A percentile compares a stretch with the other conserved stretches of the same genome.
Conservation (phyloP, 768 basidiomycete species). For the Fomitopsis serialis region DNA sequence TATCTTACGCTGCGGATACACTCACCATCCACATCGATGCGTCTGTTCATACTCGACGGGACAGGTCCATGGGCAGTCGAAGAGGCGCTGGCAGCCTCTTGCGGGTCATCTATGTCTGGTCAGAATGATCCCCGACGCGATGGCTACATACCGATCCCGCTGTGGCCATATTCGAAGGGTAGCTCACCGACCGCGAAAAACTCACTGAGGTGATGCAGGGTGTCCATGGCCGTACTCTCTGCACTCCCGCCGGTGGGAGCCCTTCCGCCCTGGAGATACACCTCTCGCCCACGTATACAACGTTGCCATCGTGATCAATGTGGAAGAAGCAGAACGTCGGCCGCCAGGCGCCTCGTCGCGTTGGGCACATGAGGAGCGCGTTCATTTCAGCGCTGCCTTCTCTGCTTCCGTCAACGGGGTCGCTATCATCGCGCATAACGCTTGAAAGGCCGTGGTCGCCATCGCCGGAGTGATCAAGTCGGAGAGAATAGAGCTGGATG, state of each 20-base stretch:
- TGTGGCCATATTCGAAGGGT: constrained; percentile 48
- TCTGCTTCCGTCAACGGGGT: constrained; percentile 33
- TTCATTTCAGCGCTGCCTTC: constrained; percentile 48
- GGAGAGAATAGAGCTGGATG: constrained; percentile 53
- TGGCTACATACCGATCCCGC: constrained; percentile 34
- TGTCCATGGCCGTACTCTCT: constrained; percentile 59
- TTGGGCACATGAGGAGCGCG: constrained; percentile 64
- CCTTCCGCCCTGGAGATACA: constrained; percentile 38
- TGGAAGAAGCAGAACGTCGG: constrained; percentile 43
- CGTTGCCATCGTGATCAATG: constrained; percentile 50
- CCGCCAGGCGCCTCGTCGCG: constrained; percentile 57
- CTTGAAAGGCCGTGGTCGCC: constrained; percentile 66
- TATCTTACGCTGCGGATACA: too few species aligned
- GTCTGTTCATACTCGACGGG: constrained; percentile 61
- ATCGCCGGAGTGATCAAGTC: constrained; percentile 51
- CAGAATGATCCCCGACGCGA: constrained; percentile 51
- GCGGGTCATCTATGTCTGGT: constrained; percentile 59
- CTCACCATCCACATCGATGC: constrained; percentile 28
- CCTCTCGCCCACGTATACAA: constrained; percentile 62
- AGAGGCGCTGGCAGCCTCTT: constrained; percentile 40
- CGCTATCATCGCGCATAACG: constrained; percentile 40
- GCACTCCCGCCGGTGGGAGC: constrained; percentile 53
- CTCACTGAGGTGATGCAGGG: constrained; percentile 49
- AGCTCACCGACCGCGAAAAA: constrained; percentile 45
- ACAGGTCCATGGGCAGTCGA: constrained; percentile 62